Base-by-base conservation (phyloP, 1,284 basidiomycete genomes). In the Trametes pubescens region DNA sequence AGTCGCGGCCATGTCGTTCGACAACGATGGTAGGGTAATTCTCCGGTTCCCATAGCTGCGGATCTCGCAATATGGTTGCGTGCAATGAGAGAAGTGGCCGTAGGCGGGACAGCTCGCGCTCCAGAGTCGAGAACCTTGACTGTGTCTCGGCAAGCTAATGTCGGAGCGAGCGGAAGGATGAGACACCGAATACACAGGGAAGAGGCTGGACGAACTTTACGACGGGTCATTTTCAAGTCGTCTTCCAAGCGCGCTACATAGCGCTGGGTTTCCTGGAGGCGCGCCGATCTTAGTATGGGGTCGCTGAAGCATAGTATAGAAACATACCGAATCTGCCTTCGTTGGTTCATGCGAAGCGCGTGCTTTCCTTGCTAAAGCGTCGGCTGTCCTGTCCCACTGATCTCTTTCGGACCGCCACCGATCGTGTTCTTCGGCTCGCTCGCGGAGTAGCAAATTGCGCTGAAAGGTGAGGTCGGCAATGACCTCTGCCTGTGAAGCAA, bases 351-450 rank as follows among this genome's bases (percentile, higher is more conserved):
- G 65, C 24, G 77, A 78, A 55, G 78, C 81, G 57, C 78, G 77
- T 47, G 81, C 78, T 60, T 84, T 84, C 1, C 77, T 73, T 59
- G 89, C 79, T 46, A 92, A 78, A 7, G 87, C 88, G 64, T 91
- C 89, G 0, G 86, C 83, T 63, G 82, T 84, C 58, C 89, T 79
- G 14, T 81, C 81, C 84, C 87, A 91, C 4, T 81, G 79, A 8
- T 85, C 84, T 65, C 82, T 80, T 71, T 90, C 89, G 0, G 84
- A 81, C 38, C 83, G 76, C 63, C 86, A 89, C 44, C 83, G 79
- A 9, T 78, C 78, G n/a, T 80, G 80, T 57, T 89, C 86, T 55
- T 88, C 85, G 48, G 83, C 80, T 8, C 80, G 76, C 55, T 85
- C 81, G 21, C 74, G 74, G 1, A 86, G 64, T 13, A 91, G 69